A percentile compares a stretch with the other conserved stretches of the same genome.
Conservation (phyloP, 228 moss, liverwort and hornwort genomes). For the Sphagnum fallax region DNA sequence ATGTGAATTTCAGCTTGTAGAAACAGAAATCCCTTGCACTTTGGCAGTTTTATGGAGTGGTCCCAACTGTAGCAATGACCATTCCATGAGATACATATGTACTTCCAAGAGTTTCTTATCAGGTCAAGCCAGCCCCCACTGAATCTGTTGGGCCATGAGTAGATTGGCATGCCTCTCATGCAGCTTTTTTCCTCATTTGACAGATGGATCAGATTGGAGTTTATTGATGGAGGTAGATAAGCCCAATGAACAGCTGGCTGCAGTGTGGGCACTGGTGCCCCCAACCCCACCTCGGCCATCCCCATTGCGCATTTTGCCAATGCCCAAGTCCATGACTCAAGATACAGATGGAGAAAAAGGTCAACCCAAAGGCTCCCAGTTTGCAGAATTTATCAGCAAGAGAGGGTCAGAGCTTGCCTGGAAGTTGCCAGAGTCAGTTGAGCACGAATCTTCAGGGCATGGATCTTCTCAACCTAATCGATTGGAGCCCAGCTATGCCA, state of each 20-base stretch:
- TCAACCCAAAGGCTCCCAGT: constrained; percentile 56
- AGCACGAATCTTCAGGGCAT: constrained; percentile 12
- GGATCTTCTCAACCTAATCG: constrained; percentile 24
- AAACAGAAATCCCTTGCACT: not conserved
- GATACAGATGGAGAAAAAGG: constrained; percentile 33
- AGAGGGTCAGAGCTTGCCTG: constrained; percentile 45
- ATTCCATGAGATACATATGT: too few relatives aligned
- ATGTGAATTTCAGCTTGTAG: not conserved
- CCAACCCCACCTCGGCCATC: constrained; percentile 81
- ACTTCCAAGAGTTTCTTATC: too few relatives aligned
- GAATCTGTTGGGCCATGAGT: too few relatives aligned
- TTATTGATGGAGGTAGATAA: constrained; percentile 75
- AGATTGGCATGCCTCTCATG: too few relatives aligned
- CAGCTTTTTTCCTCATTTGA: not conserved
- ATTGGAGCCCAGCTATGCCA: constrained; percentile 32
- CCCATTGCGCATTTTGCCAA: constrained; percentile 22
- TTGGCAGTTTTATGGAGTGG: not conserved
- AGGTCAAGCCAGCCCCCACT: too few relatives aligned
- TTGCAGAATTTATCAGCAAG: constrained; percentile 65
- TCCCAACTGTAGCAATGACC: too few relatives aligned
- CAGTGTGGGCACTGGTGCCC: constrained; percentile 94
- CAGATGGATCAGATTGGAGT: constrained; percentile 57
- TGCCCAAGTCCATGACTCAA: constrained; percentile 26
- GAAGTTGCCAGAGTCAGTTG: constrained; percentile 32
- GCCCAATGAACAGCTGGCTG: constrained; percentile 75